phyloP scores from a whole-genome alignment of 768 basidiomycete species.

The Lenzites betulinus region DNA sequence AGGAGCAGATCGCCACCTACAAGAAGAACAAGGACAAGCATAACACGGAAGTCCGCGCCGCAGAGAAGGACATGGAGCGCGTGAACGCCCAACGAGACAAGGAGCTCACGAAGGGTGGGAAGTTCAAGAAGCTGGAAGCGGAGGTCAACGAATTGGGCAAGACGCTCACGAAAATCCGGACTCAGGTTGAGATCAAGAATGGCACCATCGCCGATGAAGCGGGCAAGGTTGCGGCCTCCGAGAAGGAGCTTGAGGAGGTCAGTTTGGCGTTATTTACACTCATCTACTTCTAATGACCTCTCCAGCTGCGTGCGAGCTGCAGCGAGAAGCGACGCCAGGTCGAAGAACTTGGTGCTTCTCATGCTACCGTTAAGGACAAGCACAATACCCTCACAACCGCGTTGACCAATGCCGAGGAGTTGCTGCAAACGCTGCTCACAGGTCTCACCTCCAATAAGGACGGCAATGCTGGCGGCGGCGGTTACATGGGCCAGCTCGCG shows the following conservation, averaged over 20 bases:
- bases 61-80: constrained; percentile 64
- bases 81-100: constrained; percentile 79
- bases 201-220: constrained; percentile 80
- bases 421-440: constrained; percentile 93
- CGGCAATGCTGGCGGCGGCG: constrained; percentile 79
- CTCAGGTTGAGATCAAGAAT: constrained; percentile 83
- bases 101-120: constrained; percentile 93
- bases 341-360: constrained; percentile 51
- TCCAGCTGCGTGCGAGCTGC: constrained; percentile 58
- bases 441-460: constrained; percentile 76
- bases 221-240: constrained; percentile 51
- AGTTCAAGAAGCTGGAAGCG: constrained; percentile 82
- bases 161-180: constrained; percentile 75
- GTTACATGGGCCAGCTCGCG: constrained; percentile 96
- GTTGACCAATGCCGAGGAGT: constrained; percentile 78
- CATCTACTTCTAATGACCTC: neutral
- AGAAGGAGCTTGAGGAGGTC: constrained; percentile 64
- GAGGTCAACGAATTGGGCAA: constrained; percentile 78
- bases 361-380: constrained; percentile 65
- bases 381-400: constrained; percentile 62
- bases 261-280: constrained; percentile 21
- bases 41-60: constrained; percentile 54
- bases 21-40: constrained; percentile 53
- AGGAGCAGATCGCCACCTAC: constrained; percentile 47
- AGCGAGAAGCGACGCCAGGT: constrained; percentile 64